A percentile compares a stretch with the other conserved stretches of the same genome.
phyloP scores from a whole-genome alignment of 1,284 basidiomycete genomes.

The Pseudozyma pruni region DNA sequence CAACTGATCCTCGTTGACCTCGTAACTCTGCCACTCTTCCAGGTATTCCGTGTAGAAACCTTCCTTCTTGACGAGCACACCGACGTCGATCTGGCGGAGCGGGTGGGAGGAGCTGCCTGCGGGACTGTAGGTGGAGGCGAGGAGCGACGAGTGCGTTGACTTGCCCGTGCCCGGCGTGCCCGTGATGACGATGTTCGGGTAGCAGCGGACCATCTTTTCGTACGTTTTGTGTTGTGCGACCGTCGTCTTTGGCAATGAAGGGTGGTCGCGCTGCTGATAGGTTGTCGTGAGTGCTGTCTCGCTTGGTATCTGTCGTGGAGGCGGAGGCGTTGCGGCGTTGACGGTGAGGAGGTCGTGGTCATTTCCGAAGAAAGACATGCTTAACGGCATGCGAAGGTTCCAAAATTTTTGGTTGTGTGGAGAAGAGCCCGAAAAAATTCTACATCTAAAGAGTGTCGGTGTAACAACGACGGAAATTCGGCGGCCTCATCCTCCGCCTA shows the following conservation, averaged over 20 bases:
- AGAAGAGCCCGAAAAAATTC: too few relatives aligned
- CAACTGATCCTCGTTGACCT: constrained; percentile 84
- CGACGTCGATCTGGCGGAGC: constrained; percentile 81
- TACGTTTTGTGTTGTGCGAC: too few relatives aligned
- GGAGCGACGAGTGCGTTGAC: constrained; percentile 80
- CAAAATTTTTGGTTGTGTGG: too few relatives aligned
- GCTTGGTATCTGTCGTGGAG: background rate
- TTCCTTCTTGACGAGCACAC: constrained; percentile 86
- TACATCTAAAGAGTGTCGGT: too few relatives aligned
- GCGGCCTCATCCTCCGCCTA: too few relatives aligned
- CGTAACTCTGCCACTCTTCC: constrained; percentile 92
- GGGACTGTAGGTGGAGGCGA: constrained; percentile 43
- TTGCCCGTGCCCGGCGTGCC: constrained; percentile 87
- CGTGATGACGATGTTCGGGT: constrained; percentile 89
- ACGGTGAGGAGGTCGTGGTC: too few relatives aligned
- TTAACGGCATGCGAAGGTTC: too few relatives aligned
- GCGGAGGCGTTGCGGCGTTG: too few relatives aligned
- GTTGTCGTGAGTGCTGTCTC: too few relatives aligned
- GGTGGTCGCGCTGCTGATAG: background rate
- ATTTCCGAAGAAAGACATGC: too few relatives aligned
- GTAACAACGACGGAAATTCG: too few relatives aligned
- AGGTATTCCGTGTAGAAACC: constrained; percentile 86
- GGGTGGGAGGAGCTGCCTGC: constrained; percentile 21
- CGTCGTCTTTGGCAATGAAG: too few relatives aligned
- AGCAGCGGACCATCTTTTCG: constrained; percentile 42